Evolutionary conservation across 1,284 basidiomycete genomes (phyloP), one percentile per base, ranked within the genome.

Genomic region (Heterobasidion occidentale): DNA sequence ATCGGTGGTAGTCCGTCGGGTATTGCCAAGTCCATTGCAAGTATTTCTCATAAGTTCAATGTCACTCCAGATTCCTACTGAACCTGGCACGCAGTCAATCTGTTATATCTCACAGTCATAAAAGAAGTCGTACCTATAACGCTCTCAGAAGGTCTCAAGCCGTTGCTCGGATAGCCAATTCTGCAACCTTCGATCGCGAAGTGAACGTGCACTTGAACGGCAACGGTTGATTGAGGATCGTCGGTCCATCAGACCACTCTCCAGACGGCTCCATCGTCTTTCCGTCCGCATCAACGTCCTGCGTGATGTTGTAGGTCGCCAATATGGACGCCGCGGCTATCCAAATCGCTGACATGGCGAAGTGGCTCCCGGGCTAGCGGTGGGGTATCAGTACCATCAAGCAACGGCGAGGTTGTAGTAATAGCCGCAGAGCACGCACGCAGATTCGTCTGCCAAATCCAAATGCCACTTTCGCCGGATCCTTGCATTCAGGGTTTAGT

Each of bases 301-400:
- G 53, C 6, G 19, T 49, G 11, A 58, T 51, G 5, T 44, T 34
- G 35, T 56, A 53, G n/a, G 35, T 47, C 1, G 55, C 34, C 0
- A 58, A 34, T 0, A 58, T 48, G 1, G 55, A 58, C 4, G 55
- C 42, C 1, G 36, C 20, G 15, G 48, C 27, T 3, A 61, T 46
- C 47, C 53, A 63, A 3, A 61, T 36, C 9, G 56, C 51, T 9
- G 57, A 49, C 15, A 54, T 54, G 17, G 59, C 62, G 7, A 64
- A 51, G 36, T 60, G 55, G 9, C 56, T 59, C 0, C 60, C 59
- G 2, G 59, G 52, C 52, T 58, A 60, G 11, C 58, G 52, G 38
- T 57, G 47, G 42, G n/a, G 12, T 44, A 44, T 14, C 27, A 19
- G 14, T 8, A 12, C 1, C 27, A n/a, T 12, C 12, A 7, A 49